These are phyloP conservation scores for Calonectria naviculata DNA, from an alignment of 2,329 filamentous ascomycete genomes.

Conservation along the genomic window DNA sequence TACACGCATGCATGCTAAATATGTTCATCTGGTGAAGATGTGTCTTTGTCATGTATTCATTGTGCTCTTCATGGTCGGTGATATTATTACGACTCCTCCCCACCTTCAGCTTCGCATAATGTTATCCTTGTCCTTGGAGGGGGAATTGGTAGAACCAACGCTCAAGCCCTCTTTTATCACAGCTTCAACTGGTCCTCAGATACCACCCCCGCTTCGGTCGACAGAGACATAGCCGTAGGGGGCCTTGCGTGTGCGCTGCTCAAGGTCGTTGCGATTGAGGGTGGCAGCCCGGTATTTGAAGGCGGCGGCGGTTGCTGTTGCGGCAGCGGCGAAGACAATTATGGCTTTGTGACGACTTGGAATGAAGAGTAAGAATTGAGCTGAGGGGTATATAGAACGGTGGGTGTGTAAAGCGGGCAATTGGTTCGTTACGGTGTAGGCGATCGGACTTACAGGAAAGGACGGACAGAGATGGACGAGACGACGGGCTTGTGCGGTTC, in stretches of 20 bases:
- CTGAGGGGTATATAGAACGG: not conserved
- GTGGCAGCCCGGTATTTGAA: constrained; percentile 50
- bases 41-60: not conserved
- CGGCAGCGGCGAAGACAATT: constrained; percentile 46
- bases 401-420: not conserved
- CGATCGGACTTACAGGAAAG: constrained; percentile 32
- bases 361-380: not conserved
- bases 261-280: constrained; percentile 55
- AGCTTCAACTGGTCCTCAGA: constrained; percentile 37
- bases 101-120: not conserved
- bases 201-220: constrained; percentile 61
- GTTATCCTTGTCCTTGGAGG: not conserved
- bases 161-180: too few relatives aligned
- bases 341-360: constrained; percentile 53
- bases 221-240: constrained; percentile 61
- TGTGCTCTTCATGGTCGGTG: not conserved
- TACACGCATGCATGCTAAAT: constrained; percentile 6
- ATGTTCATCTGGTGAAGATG: not conserved
- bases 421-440: not conserved
- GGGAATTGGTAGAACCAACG: not conserved
- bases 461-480: constrained; percentile 29
- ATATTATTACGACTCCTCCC: not conserved
- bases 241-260: constrained; percentile 50
- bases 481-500: constrained; percentile 22
- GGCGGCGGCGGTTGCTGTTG: constrained; percentile 40